Conservation (phyloP, 2,329 filamentous ascomycete genomes). For the Clonostachys byssicola region DNA sequence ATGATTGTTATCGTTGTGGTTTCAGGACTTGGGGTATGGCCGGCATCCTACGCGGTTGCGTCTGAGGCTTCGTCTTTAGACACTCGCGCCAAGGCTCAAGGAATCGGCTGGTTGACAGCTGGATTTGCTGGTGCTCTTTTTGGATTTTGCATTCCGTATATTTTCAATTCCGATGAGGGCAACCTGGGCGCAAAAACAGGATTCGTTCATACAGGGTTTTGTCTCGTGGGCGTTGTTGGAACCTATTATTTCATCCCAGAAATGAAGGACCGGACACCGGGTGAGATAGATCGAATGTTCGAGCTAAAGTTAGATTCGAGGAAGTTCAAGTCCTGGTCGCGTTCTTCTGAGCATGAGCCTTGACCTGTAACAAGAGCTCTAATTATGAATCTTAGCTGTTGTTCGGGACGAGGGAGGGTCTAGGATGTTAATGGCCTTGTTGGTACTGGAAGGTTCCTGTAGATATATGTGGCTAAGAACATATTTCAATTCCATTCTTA, state of each 20-base stretch:
- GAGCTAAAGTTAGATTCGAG: constrained; percentile 16
- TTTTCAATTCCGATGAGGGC: constrained; percentile 21
- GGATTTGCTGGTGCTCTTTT: constrained; percentile 34
- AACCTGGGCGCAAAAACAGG: constrained; percentile 34
- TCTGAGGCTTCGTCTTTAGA: constrained; percentile 37
- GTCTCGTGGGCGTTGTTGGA: constrained; percentile 22
- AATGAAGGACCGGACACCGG: constrained; percentile 40
- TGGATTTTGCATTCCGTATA: constrained; percentile 42
- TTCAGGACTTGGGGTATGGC: constrained; percentile 35
- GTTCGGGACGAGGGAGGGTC: too few species aligned
- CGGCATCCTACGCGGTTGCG: constrained; percentile 31
- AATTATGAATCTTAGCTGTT: too few species aligned
- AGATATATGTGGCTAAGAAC: too few species aligned
- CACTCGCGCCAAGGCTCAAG: constrained; percentile 35
- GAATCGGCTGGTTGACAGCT: constrained; percentile 34
- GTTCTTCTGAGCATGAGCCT: too few species aligned
- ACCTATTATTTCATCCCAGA: constrained; percentile 46
- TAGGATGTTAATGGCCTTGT: too few species aligned
- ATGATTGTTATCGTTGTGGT: constrained; percentile 39
- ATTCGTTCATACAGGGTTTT: constrained; percentile 30
- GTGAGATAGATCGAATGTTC: constrained; percentile 41
- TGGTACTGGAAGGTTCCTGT: too few species aligned
- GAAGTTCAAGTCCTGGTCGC: constrained; percentile 10
- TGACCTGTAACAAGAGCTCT: too few species aligned
- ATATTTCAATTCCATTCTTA: too few species aligned